These are phyloP conservation scores for Colletotrichum navitas DNA, from an alignment of 2,329 filamentous ascomycete genomes.

Conservation along the genomic window DNA sequence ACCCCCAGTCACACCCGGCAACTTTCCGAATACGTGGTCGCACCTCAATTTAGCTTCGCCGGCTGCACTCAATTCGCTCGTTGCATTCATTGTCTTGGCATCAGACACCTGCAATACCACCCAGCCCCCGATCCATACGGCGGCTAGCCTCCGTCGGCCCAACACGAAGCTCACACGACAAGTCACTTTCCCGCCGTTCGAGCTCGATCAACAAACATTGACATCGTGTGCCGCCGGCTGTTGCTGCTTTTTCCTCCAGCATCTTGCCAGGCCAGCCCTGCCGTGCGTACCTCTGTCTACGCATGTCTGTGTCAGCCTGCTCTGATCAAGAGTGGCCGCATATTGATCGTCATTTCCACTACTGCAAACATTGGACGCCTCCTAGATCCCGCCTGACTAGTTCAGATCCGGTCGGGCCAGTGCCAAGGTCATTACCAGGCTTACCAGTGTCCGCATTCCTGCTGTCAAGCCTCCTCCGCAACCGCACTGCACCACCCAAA, in stretches of 20 bases:
- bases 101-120: constrained; percentile 17
- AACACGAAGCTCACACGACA: neutral
- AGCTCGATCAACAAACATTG: neutral
- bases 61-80: neutral
- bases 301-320: neutral
- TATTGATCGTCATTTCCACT: constrained; percentile 42
- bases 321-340: constrained; percentile 14
- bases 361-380: constrained; percentile 42
- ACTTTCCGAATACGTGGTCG: neutral
- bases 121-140: constrained; percentile 12
- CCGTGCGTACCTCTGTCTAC: neutral
- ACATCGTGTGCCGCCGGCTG: constrained; percentile 8
- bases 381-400: constrained; percentile 37
- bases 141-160: constrained; percentile 16
- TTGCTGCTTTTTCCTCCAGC: constrained; percentile 26
- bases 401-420: constrained; percentile 32
- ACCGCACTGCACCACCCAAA: neutral
- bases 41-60: neutral
- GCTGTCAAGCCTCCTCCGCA: constrained; percentile 16
- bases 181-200: neutral
- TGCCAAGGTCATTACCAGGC: neutral
- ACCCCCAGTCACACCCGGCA: no score
- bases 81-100: constrained; percentile 16
- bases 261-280: neutral
- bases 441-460: constrained; percentile 32